Evolutionary conservation across 2,329 filamentous ascomycete genomes (phyloP).

Genomic region (Aspergillus fischeri): DNA sequence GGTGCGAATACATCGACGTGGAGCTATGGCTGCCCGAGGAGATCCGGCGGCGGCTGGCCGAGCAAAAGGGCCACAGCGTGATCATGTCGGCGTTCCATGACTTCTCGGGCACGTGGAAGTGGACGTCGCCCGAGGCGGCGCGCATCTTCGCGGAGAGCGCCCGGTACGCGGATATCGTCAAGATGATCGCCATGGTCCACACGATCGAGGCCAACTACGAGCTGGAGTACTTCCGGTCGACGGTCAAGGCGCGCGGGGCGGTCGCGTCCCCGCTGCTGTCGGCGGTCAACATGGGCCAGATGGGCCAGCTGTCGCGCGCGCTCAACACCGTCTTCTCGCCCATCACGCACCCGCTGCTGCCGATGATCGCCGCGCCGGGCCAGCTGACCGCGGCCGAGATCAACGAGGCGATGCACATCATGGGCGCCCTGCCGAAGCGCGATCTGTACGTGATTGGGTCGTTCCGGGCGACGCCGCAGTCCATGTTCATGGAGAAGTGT

Average conservation of each 20-base stretch:
- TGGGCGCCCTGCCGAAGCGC: constrained; percentile 75
- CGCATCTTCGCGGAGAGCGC: constrained; percentile 67
- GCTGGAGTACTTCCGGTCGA: constrained; percentile 80
- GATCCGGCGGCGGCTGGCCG: constrained; percentile 64
- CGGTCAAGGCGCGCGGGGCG: constrained; percentile 62
- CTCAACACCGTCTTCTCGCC: constrained; percentile 84
- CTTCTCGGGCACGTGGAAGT: constrained; percentile 78
- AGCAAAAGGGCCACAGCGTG: constrained; percentile 70
- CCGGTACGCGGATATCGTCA: constrained; percentile 77
- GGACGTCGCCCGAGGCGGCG: constrained; percentile 70
- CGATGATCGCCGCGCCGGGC: constrained; percentile 78
- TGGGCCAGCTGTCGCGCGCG: constrained; percentile 78
- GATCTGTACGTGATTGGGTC: constrained; percentile 77
- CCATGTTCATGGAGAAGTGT: constrained; percentile 81
- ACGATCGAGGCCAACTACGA: constrained; percentile 85
- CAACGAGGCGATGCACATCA: constrained; percentile 70
- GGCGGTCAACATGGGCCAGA: constrained; percentile 80
- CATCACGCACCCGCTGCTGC: constrained; percentile 79
- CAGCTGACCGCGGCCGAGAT: constrained; percentile 84
- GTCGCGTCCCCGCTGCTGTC: constrained; percentile 69
- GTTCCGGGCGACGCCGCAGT: constrained; percentile 67
- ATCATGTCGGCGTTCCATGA: constrained; percentile 93
- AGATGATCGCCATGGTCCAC: constrained; percentile 83
- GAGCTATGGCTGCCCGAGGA: constrained; percentile 80
- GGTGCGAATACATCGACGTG: constrained; percentile 84